phyloP scores from a whole-genome alignment of 2,329 filamentous ascomycete species.

The Microsporum audouinii region DNA sequence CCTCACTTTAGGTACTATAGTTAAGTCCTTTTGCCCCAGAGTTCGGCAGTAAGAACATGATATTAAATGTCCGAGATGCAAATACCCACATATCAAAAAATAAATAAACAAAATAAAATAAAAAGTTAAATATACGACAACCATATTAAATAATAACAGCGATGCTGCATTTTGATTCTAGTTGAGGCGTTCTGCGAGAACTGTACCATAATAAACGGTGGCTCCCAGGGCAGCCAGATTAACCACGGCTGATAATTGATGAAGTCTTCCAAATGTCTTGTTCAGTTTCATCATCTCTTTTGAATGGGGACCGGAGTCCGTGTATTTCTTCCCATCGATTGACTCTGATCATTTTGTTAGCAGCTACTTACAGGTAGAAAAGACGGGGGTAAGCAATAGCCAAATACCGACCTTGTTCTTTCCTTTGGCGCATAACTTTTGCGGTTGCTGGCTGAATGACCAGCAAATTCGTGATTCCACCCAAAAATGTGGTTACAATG shows the following conservation, averaged over 20 bases:
- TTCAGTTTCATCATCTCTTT: slow-evolving; percentile 73
- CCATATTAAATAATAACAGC: not conserved
- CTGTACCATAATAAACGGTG: slow-evolving; percentile 65
- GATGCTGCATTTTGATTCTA: slow-evolving; percentile 20
- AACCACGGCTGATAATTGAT: slow-evolving; percentile 68
- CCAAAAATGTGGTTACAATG: slow-evolving; percentile 57
- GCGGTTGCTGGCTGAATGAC: slow-evolving; percentile 66
- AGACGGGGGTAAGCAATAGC: not conserved
- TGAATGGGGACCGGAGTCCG: slow-evolving; percentile 67
- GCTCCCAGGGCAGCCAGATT: slow-evolving; percentile 62
- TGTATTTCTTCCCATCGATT: slow-evolving; percentile 77
- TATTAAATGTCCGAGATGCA: no score
- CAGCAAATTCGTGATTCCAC: slow-evolving; percentile 57
- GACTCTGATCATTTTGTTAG: slow-evolving; percentile 45
- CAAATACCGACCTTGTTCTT: slow-evolving; percentile 58
- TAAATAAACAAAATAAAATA: not conserved
- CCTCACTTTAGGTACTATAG: no score
- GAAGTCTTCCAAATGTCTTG: slow-evolving; percentile 64
- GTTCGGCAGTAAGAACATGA: no score
- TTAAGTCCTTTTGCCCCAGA: no score
- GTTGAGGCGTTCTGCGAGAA: slow-evolving; percentile 53
- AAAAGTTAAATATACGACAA: not conserved
- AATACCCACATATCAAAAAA: no score
- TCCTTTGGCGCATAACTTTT: slow-evolving; percentile 61
- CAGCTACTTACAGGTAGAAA: not conserved